Conservation (phyloP, 2,329 filamentous ascomycete species). For the Blastomyces silverae region DNA sequence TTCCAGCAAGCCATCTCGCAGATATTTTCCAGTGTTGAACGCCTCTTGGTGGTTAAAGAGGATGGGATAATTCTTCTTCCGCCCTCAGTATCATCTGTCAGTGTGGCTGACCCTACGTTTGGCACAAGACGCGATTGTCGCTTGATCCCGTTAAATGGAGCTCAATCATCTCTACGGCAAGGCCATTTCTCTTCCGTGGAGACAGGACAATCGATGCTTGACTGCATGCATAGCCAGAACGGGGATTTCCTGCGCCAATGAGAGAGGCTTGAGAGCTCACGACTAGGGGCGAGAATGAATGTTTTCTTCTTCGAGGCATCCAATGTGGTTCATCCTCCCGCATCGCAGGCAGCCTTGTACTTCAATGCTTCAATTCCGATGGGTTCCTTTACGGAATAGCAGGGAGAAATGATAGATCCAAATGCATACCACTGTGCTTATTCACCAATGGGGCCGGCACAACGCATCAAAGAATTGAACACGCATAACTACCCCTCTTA, state of each 20-base stretch:
- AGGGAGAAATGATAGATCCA: not conserved
- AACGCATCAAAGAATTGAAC: slow-evolving; percentile 1
- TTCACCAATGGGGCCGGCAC: slow-evolving; percentile 1
- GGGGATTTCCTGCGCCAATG: not conserved
- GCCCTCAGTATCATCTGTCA: not conserved
- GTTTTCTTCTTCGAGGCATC: not conserved
- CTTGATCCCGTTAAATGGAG: not conserved
- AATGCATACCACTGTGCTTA: not conserved
- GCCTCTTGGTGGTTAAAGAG: not conserved
- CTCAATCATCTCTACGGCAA: not conserved
- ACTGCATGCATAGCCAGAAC: not conserved
- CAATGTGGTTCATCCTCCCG: not conserved
- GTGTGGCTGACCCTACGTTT: not conserved
- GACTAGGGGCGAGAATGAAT: not conserved
- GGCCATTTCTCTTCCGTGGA: not conserved
- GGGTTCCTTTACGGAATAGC: not conserved
- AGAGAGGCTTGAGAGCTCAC: not conserved
- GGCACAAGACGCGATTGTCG: not conserved
- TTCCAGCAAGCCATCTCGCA: not conserved
- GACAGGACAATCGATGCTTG: not conserved
- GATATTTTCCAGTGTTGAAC: not conserved
- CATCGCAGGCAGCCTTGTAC: not conserved
- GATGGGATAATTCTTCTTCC: not conserved
- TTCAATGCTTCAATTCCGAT: not conserved
- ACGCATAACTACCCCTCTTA: not conserved